Evolutionary conservation across 1,284 basidiomycete species (phyloP), one percentile per base, ranked within the genome.

Genomic region (Athelia sp.): DNA sequence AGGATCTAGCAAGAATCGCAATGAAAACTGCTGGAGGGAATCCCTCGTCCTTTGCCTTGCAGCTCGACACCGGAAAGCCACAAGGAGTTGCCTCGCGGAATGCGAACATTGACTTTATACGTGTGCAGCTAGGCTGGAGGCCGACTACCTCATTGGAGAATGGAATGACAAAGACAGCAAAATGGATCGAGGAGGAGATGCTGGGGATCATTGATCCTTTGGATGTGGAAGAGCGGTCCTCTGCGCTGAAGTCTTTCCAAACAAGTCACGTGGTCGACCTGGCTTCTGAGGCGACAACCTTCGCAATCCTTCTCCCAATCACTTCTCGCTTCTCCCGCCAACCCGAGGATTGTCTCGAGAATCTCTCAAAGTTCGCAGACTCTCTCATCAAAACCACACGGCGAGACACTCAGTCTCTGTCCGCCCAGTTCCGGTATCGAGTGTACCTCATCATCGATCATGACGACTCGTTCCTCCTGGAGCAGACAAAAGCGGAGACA

Each of bases 371-470:
- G 0, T 82, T 82, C 56, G 69, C 74, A 0, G 48, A 55, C 10
- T 79, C 78, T 1, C 60, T 82, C 14, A 45, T 56, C 2, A 55
- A 56, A 9, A 81, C 81, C 1, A 80, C 79, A 0, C 68, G 66
- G 63, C 56, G 65, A n/a, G 75, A 80, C 51, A 69, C 66, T 2
- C 60, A 65, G 21, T 47, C 56, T 2, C 54, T 68, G 6, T 63
- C 67, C 1, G 62, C 60, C 6, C 58, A 59, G n/a, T 79, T 68
- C 53, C 54, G 55, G 11, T 43, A 73, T 31, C 67, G 60, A 35
- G 58, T 82, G n/a, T 82, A 81, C 54, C 65, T 83, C 21, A 76
- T 72, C 2, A 69, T 82, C 43, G 80, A 82, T 51, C 47, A 70
- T 9, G 75, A 78, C 47, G 79, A 82, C 52, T 40, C 55, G 0